phyloP scores from a whole-genome alignment of 2,329 filamentous ascomycete species.

The Cladophialophora immunda region DNA sequence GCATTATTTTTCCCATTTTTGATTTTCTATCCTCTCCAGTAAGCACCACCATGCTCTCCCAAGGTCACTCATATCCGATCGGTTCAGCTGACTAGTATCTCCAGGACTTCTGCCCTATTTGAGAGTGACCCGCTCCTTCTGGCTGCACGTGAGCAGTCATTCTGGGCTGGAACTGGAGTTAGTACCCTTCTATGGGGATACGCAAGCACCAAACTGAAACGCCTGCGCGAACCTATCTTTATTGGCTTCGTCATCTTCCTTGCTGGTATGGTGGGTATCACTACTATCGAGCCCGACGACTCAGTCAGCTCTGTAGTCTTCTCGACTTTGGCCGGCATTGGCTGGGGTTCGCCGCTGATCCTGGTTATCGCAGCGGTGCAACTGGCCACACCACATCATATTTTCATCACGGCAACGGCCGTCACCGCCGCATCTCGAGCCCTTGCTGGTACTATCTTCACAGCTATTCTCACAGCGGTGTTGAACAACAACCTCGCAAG shows the following conservation, averaged over 20 bases:
- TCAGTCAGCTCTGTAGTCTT: constrained; percentile 14
- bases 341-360: constrained; percentile 19
- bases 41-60: constrained; percentile 6
- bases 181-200: background rate
- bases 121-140: too few relatives aligned
- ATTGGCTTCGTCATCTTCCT: constrained; percentile 23
- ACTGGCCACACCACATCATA: constrained; percentile 18
- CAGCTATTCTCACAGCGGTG: background rate
- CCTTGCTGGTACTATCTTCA: background rate
- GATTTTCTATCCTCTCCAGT: constrained; percentile 27
- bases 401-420: constrained; percentile 28
- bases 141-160: too few relatives aligned
- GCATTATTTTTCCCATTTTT: constrained; percentile 23
- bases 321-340: constrained; percentile 19
- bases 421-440: background rate
- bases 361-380: constrained; percentile 22
- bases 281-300: constrained; percentile 25
- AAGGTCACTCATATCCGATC: background rate
- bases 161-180: too few relatives aligned
- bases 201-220: background rate
- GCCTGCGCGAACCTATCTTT: constrained; percentile 8
- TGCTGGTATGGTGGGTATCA: constrained; percentile 21
- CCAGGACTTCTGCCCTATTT: too few relatives aligned
- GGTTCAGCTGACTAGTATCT: too few relatives aligned
- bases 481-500: constrained; percentile 3